Evolutionary conservation across 768 basidiomycete species (phyloP).

Genomic region (Kwoniella dendrophila): DNA sequence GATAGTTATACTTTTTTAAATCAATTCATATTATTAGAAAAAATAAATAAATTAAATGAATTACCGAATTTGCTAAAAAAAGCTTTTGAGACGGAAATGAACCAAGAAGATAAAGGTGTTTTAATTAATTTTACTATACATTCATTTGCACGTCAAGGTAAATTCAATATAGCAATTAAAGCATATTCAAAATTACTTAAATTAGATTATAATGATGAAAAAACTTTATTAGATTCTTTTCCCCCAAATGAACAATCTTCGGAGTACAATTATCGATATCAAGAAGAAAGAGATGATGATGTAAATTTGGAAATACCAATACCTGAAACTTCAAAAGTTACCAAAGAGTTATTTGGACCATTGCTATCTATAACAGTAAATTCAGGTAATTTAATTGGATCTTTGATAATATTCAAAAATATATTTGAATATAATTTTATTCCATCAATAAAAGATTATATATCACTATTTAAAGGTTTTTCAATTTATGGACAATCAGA

Average conservation of each 20-base stretch:
- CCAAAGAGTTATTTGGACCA: slow-evolving; percentile 34
- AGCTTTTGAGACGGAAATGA: slow-evolving; percentile 5
- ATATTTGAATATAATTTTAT: slow-evolving; percentile 35
- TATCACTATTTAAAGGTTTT: slow-evolving; percentile 48
- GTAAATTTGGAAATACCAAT: slow-evolving; percentile 22
- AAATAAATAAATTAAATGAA: slow-evolving; percentile 13
- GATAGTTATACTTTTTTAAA: slow-evolving; percentile 35
- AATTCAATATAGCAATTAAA: slow-evolving; percentile 35
- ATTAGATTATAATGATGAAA: slow-evolving; percentile 1
- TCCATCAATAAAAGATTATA: slow-evolving; percentile 41
- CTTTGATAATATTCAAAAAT: slow-evolving; percentile 40
- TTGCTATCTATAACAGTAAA: slow-evolving; percentile 35
- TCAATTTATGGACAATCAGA: slow-evolving; percentile 37
- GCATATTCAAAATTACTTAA: slow-evolving; percentile 22
- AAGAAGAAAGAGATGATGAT: no score
- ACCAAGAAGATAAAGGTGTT: slow-evolving; percentile 14
- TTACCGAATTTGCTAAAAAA: slow-evolving; percentile 11
- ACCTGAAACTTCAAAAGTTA: not conserved
- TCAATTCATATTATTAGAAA: slow-evolving; percentile 28
- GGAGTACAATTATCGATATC: no score
- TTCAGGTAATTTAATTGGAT: slow-evolving; percentile 37
- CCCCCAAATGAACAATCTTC: not conserved
- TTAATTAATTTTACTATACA: slow-evolving; percentile 39
- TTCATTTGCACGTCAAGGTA: slow-evolving; percentile 30
- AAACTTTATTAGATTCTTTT: slow-evolving; percentile 5